These are phyloP conservation scores for Calophaca sinica DNA, from an alignment of 306 rosid genomes.

Conservation along the genomic window DNA sequence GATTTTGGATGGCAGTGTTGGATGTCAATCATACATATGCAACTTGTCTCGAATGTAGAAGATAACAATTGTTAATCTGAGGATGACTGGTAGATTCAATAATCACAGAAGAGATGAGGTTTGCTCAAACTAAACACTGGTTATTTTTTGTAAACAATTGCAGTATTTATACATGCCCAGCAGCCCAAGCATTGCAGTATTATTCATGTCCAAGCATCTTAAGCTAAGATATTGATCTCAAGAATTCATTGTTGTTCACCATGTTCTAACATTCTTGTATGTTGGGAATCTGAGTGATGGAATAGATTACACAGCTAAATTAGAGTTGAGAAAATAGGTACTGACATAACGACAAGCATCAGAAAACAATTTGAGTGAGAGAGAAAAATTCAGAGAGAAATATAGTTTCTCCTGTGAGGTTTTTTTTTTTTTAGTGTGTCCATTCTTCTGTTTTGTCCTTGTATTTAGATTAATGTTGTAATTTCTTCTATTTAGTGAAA, in stretches of 20 bases:
- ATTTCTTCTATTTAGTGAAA: too few species aligned
- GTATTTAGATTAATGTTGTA: too few species aligned
- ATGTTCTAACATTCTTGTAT: background rate
- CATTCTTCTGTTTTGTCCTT: too few species aligned
- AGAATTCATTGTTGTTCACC: background rate
- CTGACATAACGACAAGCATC: too few species aligned
- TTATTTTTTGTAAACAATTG: background rate
- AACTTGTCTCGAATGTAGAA: background rate
- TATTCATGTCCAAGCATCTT: too few species aligned
- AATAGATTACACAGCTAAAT: too few species aligned
- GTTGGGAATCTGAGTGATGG: too few species aligned
- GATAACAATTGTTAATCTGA: background rate
- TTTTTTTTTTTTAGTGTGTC: too few species aligned
- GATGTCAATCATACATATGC: background rate
- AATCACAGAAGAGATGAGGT: background rate
- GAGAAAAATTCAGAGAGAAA: too few species aligned
- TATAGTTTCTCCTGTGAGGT: too few species aligned
- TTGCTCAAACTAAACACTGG: background rate
- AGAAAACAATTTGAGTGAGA: too few species aligned
- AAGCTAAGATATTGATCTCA: background rate
- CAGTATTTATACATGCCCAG: background rate
- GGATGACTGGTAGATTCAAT: background rate
- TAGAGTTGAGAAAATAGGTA: too few species aligned
- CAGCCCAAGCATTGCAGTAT: background rate
- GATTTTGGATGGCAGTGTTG: background rate